phyloP scores from a whole-genome alignment of 768 basidiomycete species.

The Tylopilus cervinicoccineus region DNA sequence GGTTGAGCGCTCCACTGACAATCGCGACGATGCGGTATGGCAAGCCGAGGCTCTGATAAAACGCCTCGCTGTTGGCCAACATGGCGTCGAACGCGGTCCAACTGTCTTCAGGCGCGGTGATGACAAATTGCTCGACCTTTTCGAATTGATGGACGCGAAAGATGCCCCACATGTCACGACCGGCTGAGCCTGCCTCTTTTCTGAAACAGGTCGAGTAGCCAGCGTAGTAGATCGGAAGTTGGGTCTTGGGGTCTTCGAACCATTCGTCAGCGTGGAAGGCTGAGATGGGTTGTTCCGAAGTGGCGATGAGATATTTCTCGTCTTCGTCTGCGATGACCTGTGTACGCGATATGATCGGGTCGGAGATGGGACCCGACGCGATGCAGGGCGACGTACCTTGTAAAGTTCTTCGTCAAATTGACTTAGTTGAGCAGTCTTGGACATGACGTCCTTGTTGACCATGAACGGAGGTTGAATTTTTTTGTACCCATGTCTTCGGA shows the following conservation, averaged over 20 bases:
- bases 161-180: slow-evolving; percentile 99
- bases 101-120: slow-evolving; percentile 92
- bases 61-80: slow-evolving; percentile 86
- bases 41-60: slow-evolving; percentile 92
- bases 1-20: slow-evolving; percentile 93
- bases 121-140: slow-evolving; percentile 96
- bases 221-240: slow-evolving; percentile 89
- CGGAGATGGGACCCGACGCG: neutral
- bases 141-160: slow-evolving; percentile 99
- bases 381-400: slow-evolving; percentile 55
- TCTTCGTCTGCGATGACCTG: slow-evolving; percentile 86
- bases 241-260: slow-evolving; percentile 90
- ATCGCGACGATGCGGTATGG: slow-evolving; percentile 93
- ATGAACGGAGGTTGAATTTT: slow-evolving; percentile 97
- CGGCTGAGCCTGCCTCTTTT: slow-evolving; percentile 96
- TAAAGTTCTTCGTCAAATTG: slow-evolving; percentile 99
- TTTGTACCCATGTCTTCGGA: slow-evolving; percentile 78
- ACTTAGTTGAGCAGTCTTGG: slow-evolving; percentile 94
- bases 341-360: neutral
- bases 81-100: slow-evolving; percentile 93
- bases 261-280: slow-evolving; percentile 95
- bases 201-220: slow-evolving; percentile 96
- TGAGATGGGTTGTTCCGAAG: slow-evolving; percentile 98
- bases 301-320: slow-evolving; percentile 98
- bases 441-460: slow-evolving; percentile 98